phyloP scores from a whole-genome alignment of 345 rosid species.

The Heritiera littoralis region DNA sequence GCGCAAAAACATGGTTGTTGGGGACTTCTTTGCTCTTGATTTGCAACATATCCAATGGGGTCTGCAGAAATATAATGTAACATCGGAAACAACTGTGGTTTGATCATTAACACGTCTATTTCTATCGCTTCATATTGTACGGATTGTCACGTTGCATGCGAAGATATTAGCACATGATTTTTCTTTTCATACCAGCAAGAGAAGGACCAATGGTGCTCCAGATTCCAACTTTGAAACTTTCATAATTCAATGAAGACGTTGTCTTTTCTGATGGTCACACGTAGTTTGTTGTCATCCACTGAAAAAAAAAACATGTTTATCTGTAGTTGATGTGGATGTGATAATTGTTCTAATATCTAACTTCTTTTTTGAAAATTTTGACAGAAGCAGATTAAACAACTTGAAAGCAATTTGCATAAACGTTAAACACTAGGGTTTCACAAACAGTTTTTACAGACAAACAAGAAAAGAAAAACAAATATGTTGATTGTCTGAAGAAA shows the following conservation, averaged over 20 bases:
- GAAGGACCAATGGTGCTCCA: not conserved
- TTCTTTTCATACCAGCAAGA: not conserved
- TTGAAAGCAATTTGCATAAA: not conserved
- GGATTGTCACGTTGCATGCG: not conserved
- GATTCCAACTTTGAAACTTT: not conserved
- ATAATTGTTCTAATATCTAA: not conserved
- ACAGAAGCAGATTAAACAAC: not conserved
- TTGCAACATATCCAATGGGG: not conserved
- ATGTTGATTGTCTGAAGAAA: no score
- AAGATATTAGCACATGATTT: not conserved
- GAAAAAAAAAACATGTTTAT: not conserved
- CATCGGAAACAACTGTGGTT: not conserved
- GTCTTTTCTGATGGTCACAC: constrained; percentile 11
- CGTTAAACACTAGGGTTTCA: no score
- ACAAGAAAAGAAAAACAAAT: not conserved
- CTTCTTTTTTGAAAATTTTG: not conserved
- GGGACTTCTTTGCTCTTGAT: not conserved
- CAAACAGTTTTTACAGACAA: not conserved
- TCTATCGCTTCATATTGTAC: constrained; percentile 9
- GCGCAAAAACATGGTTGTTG: not conserved
- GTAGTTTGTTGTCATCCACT: constrained; percentile 4
- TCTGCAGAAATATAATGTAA: not conserved
- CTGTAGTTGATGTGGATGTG: not conserved
- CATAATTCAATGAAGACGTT: not conserved
- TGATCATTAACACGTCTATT: not conserved